Percentiles rank a stretch among this genome's conserved stretches.
phyloP scores from a whole-genome alignment of 805 yeast genomes.

The Suhomyces xylopsoci region DNA sequence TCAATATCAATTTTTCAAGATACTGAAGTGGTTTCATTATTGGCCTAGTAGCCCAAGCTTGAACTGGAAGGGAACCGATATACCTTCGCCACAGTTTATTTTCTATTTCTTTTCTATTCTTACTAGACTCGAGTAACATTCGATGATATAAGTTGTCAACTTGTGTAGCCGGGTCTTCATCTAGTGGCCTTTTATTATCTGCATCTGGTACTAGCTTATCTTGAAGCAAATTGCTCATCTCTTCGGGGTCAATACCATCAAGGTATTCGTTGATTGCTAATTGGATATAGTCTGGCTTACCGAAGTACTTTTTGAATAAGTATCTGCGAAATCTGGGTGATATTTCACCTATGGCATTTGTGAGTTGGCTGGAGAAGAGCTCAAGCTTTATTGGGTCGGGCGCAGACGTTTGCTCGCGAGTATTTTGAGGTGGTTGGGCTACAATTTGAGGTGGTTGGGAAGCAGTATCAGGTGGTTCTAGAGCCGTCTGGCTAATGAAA shows the following conservation, averaged over 20 bases:
- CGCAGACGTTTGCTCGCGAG: background rate
- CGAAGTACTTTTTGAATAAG: constrained; percentile 13
- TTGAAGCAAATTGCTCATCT: background rate
- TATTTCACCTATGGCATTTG: constrained; percentile 13
- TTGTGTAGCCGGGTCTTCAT: constrained; percentile 4
- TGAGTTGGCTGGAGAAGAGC: constrained; percentile 14
- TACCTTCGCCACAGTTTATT: constrained; percentile 35
- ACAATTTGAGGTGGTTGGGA: background rate
- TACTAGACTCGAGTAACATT: constrained; percentile 10
- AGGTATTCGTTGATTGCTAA: constrained; percentile 8
- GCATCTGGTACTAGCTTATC: background rate
- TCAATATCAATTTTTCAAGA: constrained; percentile 42
- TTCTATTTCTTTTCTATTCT: constrained; percentile 10
- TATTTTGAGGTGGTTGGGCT: background rate
- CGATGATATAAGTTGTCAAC: constrained; percentile 10
- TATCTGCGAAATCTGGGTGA: constrained; percentile 6
- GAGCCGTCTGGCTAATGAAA: background rate
- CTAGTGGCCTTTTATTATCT: constrained; percentile 2
- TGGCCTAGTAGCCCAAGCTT: constrained; percentile 74
- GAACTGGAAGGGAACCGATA: constrained; percentile 58
- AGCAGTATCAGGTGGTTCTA: background rate
- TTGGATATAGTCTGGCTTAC: constrained; percentile 9
- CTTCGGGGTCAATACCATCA: constrained; percentile 7
- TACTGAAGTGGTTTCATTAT: constrained; percentile 45
- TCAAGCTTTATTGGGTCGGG: constrained; percentile 2